These are phyloP conservation scores for Aurantiochytrium sp. DNA, from an alignment of 108 stramenopile species.

Conservation along the genomic window DNA sequence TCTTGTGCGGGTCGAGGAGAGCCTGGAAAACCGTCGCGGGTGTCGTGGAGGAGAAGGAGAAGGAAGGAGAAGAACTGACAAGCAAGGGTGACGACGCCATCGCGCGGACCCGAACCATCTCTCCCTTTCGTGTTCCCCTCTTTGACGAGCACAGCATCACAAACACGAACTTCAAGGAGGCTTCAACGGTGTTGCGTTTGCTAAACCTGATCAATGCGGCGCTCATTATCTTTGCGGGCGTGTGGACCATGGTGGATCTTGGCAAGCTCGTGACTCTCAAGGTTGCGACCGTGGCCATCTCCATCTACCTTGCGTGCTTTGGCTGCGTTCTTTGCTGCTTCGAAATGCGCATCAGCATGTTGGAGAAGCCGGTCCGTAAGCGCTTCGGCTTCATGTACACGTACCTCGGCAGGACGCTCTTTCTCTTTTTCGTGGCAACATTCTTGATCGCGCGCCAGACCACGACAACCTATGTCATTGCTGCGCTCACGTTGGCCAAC, in stretches of 20 bases:
- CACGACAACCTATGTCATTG: not conserved
- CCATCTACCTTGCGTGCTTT: slow-evolving; percentile 21
- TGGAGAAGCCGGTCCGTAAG: slow-evolving; percentile 29
- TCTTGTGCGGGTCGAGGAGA: not conserved
- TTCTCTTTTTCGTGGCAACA: slow-evolving; percentile 14
- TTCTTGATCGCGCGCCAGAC: not conserved
- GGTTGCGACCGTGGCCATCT: not conserved
- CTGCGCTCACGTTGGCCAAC: not conserved
- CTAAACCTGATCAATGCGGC: not conserved
- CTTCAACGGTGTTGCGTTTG: not conserved
- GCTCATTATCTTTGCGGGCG: not conserved
- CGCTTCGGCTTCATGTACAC: slow-evolving; percentile 54
- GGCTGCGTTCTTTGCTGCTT: slow-evolving; percentile 42
- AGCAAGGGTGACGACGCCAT: too few species aligned
- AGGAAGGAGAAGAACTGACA: too few species aligned
- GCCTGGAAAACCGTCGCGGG: not conserved
- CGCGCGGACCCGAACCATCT: too few species aligned
- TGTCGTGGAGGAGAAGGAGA: not conserved
- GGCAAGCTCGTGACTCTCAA: not conserved
- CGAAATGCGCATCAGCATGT: slow-evolving; percentile 39
- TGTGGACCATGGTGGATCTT: not conserved
- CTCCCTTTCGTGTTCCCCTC: not conserved
- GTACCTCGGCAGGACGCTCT: slow-evolving; percentile 31
- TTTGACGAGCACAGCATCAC: not conserved
- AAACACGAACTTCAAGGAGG: not conserved